Evolutionary conservation across 2,329 filamentous ascomycete species (phyloP).

Genomic region (Nannizzia gypsea): DNA sequence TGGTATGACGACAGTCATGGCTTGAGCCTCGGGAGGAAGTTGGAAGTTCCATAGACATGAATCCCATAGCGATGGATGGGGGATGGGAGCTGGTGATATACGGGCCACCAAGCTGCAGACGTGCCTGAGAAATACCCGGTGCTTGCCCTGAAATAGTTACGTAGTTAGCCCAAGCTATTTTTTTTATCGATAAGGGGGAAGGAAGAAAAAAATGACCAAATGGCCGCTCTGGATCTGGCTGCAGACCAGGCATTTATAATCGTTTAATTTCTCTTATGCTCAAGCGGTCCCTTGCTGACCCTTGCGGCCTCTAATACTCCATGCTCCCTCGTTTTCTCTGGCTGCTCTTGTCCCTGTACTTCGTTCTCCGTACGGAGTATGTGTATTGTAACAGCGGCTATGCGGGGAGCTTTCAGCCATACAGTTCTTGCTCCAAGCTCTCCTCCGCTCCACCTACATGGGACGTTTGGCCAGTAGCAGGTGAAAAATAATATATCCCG

Average conservation of each 20-base stretch:
- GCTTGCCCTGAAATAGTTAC: neutral
- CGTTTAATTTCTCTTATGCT: neutral
- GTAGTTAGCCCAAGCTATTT: neutral
- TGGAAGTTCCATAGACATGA: too few relatives aligned
- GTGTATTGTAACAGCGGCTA: neutral
- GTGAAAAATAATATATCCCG: neutral
- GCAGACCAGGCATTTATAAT: constrained; percentile 1
- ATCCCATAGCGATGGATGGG: neutral
- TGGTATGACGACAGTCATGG: neutral
- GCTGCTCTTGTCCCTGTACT: neutral
- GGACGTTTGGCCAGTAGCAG: neutral
- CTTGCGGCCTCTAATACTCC: neutral
- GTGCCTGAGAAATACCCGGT: constrained; percentile 1
- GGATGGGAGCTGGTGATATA: neutral
- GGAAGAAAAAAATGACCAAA: neutral
- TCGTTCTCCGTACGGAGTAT: neutral
- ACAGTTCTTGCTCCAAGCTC: neutral
- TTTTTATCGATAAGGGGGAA: neutral
- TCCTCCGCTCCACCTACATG: neutral
- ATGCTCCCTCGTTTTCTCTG: neutral
- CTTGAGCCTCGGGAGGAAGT: neutral
- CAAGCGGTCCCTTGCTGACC: neutral
- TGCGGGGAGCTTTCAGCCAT: constrained; percentile 4
- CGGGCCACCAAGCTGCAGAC: neutral
- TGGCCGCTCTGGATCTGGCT: constrained; percentile 3